A percentile compares a stretch with the other conserved stretches of the same genome.
These are phyloP conservation scores for Vigna unguiculata DNA, from an alignment of 306 rosid genomes.

Conservation along the genomic window DNA sequence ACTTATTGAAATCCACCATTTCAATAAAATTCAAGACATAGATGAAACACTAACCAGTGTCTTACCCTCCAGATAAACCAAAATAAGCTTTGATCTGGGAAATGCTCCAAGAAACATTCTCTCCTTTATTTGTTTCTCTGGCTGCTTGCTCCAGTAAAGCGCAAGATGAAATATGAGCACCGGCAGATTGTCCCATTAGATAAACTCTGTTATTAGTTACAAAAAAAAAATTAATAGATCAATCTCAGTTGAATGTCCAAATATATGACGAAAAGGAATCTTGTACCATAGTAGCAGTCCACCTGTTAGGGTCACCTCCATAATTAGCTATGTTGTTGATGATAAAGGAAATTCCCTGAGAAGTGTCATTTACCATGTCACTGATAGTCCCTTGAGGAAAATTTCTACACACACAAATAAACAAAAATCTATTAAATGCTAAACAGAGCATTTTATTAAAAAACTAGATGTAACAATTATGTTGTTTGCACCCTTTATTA, in stretches of 20 bases:
- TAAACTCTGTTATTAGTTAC: conserved; percentile 64
- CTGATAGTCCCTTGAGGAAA: conserved; percentile 98
- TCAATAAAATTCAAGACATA: conserved; percentile 22
- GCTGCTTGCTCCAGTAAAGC: conserved; percentile 82
- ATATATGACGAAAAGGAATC: conserved; percentile 35
- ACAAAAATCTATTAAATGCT: conserved; percentile 27
- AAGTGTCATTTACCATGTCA: conserved; percentile 90
- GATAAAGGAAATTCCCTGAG: conserved; percentile 76
- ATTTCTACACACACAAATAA: conserved; percentile 68
- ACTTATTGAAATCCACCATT: conserved; percentile 30
- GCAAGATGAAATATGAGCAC: conserved; percentile 93
- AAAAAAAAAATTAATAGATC: conserved; percentile 19
- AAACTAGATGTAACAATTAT: conserved; percentile 23
- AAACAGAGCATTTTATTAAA: conserved; percentile 20
- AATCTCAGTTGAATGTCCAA: conserved; percentile 38
- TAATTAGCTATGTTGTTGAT: conserved; percentile 72
- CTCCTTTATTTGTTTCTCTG: conserved; percentile 61
- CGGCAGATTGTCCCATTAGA: conserved; percentile 99
- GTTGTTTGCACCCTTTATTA: neutral
- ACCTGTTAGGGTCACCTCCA: conserved; percentile 95
- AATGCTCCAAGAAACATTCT: conserved; percentile 65
- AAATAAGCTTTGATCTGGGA: conserved; percentile 84
- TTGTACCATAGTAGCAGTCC: conserved; percentile 38
- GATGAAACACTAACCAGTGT: conserved; percentile 25
- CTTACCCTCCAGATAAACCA: conserved; percentile 98